Evolutionary conservation across 31 red algal genomes (phyloP), one percentile per base, ranked within the genome.

Genomic region (Odonthalia washingtoniensis): DNA sequence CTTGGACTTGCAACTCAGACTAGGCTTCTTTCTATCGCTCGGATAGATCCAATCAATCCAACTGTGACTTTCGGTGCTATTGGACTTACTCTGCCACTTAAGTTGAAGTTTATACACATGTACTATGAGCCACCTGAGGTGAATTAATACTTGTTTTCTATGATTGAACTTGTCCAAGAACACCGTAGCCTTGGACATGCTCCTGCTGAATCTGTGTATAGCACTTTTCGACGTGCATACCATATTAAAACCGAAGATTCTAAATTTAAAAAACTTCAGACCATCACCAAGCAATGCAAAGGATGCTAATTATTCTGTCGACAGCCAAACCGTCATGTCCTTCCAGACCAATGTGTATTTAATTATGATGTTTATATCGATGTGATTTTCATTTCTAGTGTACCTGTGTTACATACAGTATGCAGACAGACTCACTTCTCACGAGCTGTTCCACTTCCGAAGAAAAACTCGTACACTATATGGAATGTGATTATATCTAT

Each of bases 31-130:
- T n/a, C n/a, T n/a, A n/a, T n/a, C n/a, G n/a, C n/a, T n/a, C n/a
- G n/a, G n/a, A n/a, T n/a, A n/a, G n/a, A n/a, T n/a, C n/a, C n/a
- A n/a, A n/a, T n/a, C n/a, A n/a, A n/a, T n/a, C n/a, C n/a, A n/a
- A n/a, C n/a, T n/a, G n/a, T n/a, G n/a, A n/a, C n/a, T n/a, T n/a
- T n/a, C n/a, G n/a, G n/a, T n/a, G n/a, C n/a, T n/a, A n/a, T n/a
- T n/a, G n/a, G n/a, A n/a, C n/a, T n/a, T n/a, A n/a, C n/a, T n/a
- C n/a, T 72, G 67, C 67, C 67, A 34, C 27, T 72, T 36, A 28
- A 18, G 67, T 72, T 72, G 14, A 72, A 72, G 67, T 72, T 72
- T 36, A 72, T 18, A 12, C 67, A 72, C 33, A 9, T 72, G 12
- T 72, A 72, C 67, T 72, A 72, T 18, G 67, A 72, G 28, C 6